Base-by-base conservation (phyloP, 768 basidiomycete genomes). In the Glaciozyma antarctica region DNA sequence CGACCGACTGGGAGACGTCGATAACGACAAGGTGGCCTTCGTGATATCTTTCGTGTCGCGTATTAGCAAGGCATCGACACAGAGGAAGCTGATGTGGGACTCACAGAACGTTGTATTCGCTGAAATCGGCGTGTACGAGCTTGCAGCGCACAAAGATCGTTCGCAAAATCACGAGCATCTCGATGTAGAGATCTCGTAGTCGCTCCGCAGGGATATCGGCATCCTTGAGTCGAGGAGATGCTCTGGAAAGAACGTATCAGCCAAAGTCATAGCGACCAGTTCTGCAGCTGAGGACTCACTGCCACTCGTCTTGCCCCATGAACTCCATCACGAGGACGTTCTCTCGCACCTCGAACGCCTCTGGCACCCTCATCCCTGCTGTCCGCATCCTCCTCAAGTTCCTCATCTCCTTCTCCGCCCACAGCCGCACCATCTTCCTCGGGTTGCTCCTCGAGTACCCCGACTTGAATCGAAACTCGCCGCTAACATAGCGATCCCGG, bases 381-480 rank as follows among this genome's bases (percentile, higher is more conserved):
- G 85, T 78, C 13, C 83, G 81, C 54, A 99, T 78, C 41, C 95
- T 83, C 75, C 87, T 86, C 67, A 99, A 78, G 75, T 99, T 99
- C 28, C 95, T 85, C 87, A 97, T 88, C 77, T 99, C 95, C 78
- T 99, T 99, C 77, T 99, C 95, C 3, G 95, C 95, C 95, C 95
- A 99, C 5, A 98, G 77, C 21, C 91, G 83, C 24, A 99, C 93
- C 94, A 99, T 98, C 78, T 99, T 99, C 32, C 95, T 84, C 21
- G 95, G 94, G 75, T 98, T 99, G 67, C 82, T 85, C 63, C 86
- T 86, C 74, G 80, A 79, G 63, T 78, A 78, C 30, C 93, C 93
- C 62, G 86, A 83, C 56, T 90, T 82, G 79, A 98, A 98, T n/a
- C 95, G 86, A 76, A 88, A 86, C 76, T 98, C 94, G 58, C 95